Percentiles rank a stretch among this genome's conserved stretches.
Evolutionary conservation across 225 moss, liverwort and hornwort genomes (phyloP).

Genomic region (Pseudisothecium myosuroides): DNA sequence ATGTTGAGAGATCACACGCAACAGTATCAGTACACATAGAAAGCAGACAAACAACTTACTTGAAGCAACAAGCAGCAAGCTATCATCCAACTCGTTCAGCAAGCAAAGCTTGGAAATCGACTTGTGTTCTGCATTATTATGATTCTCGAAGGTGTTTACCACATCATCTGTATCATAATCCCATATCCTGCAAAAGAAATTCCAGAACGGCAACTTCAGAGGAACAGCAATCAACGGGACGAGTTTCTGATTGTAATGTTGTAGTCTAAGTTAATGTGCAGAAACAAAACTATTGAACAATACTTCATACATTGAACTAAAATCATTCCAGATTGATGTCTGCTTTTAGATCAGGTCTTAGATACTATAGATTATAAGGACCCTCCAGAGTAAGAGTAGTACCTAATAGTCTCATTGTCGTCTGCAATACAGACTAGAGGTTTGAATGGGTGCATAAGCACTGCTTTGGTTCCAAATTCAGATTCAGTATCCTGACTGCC

Average conservation of each 20-base stretch:
- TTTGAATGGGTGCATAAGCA: constrained; percentile 78
- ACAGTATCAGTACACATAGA: neutral
- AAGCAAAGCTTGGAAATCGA: constrained; percentile 83
- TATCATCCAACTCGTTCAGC: constrained; percentile 89
- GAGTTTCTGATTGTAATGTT: neutral
- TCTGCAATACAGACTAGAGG: constrained; percentile 84
- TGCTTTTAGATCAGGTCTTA: neutral
- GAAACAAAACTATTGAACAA: neutral
- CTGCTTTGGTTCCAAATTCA: constrained; percentile 81
- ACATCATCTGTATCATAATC: constrained; percentile 64
- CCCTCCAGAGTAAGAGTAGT: neutral
- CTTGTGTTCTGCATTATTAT: constrained; percentile 66
- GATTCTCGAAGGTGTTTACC: constrained; percentile 82
- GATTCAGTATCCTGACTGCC: constrained; percentile 62
- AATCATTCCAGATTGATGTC: neutral
- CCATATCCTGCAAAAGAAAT: constrained; percentile 56
- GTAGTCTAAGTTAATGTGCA: neutral
- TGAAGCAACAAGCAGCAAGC: constrained; percentile 84
- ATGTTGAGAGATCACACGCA: neutral
- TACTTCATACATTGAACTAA: neutral
- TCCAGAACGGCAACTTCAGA: neutral
- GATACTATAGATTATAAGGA: neutral
- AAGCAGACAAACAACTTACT: constrained; percentile 40
- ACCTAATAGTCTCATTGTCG: constrained; percentile 89
- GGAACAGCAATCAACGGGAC: neutral